Evolutionary conservation across 257 asterid genomes (phyloP).

Genomic region (Solanum pennellii): DNA sequence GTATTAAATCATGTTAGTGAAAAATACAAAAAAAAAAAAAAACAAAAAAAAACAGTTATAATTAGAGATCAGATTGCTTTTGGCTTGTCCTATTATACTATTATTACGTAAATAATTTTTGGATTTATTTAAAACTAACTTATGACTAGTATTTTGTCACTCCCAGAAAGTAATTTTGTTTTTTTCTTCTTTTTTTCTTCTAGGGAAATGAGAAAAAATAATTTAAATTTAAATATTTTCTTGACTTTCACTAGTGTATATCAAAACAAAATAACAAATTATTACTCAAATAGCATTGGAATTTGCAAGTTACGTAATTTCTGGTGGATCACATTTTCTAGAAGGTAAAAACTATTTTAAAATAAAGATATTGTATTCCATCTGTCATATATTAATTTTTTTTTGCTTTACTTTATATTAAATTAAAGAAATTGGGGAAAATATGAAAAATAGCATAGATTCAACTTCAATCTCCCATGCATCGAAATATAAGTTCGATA

Average conservation of each 20-base stretch:
- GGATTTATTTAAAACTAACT: not conserved
- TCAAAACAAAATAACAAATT: not conserved
- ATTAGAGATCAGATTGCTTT: not conserved
- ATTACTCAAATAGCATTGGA: not conserved
- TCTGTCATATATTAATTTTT: not conserved
- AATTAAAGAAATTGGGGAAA: not conserved
- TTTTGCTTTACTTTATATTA: not conserved
- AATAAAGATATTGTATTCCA: not conserved
- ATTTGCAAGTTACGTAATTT: not conserved
- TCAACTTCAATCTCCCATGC: not conserved
- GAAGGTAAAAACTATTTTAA: not conserved
- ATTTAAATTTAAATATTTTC: not conserved
- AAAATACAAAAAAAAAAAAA: not conserved
- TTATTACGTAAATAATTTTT: not conserved
- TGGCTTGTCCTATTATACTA: not conserved
- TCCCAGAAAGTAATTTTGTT: conserved; percentile 6
- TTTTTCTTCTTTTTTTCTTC: not conserved
- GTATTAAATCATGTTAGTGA: not conserved
- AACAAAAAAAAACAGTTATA: too few species aligned
- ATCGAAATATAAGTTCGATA: not conserved
- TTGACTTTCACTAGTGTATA: not conserved
- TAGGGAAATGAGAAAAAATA: not conserved
- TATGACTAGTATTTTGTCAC: not conserved
- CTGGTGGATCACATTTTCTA: not conserved
- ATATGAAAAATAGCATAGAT: not conserved